Conservation (phyloP, 768 basidiomycete genomes). For the Paxillus involutus region DNA sequence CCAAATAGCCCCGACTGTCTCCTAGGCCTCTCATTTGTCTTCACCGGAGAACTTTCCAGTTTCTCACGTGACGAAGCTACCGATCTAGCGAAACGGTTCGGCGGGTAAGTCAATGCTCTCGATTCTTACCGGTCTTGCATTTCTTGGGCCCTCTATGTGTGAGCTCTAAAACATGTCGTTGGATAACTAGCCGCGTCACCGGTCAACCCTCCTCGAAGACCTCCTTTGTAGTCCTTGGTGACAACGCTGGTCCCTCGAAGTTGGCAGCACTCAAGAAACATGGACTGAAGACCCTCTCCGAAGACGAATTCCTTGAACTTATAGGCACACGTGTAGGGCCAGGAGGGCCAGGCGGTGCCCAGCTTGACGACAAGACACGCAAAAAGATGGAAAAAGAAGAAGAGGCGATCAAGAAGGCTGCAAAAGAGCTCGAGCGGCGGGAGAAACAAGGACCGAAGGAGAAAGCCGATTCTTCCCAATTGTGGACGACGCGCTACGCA, state of each 20-base stretch:
- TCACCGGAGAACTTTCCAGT: conserved; percentile 88
- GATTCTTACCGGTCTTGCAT: neutral
- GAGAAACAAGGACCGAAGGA: conserved; percentile 55
- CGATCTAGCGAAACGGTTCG: conserved; percentile 90
- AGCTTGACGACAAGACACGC: conserved; percentile 74
- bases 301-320: conserved; percentile 84
- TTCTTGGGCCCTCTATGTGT: neutral
- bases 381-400: conserved; percentile 83
- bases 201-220: conserved; percentile 89
- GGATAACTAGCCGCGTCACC: conserved; percentile 72
- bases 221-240: conserved; percentile 84
- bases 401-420: conserved; percentile 68
- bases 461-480: conserved; percentile 47
- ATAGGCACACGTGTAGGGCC: conserved; percentile 71
- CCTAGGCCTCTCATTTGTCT: conserved; percentile 87
- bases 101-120: conserved; percentile 61
- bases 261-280: conserved; percentile 85
- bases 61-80: conserved; percentile 85
- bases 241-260: conserved; percentile 86
- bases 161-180: neutral
- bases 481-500: conserved; percentile 97
- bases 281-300: conserved; percentile 68
- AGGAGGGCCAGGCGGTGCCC: conserved; percentile 29
- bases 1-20: conserved; percentile 81
- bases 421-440: conserved; percentile 74